These are phyloP conservation scores for Parachaetomium inaequale DNA, from an alignment of 495 filamentous ascomycete genomes.

Conservation along the genomic window DNA sequence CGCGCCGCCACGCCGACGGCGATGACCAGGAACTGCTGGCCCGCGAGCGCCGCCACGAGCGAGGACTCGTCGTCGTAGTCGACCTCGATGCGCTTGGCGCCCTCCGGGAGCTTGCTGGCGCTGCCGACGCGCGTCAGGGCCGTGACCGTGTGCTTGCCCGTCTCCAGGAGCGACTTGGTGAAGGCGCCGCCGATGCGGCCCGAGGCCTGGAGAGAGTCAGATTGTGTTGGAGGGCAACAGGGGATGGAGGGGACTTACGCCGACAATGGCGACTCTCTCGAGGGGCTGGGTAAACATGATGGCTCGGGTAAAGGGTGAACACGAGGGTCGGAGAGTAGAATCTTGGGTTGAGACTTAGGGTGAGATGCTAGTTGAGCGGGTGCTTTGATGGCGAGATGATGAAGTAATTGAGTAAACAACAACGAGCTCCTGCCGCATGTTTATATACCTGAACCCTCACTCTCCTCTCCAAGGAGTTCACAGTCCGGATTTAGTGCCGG, in stretches of 20 bases:
- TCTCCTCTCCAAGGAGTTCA: not conserved
- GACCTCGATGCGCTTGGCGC: conserved; percentile 30
- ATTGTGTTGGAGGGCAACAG: not conserved
- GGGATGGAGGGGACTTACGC: conserved; percentile 32
- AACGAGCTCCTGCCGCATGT: not conserved
- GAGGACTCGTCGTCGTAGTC: conserved; percentile 40
- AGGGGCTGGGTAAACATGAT: conserved; percentile 20
- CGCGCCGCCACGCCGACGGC: conserved; percentile 39
- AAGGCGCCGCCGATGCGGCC: conserved; percentile 57
- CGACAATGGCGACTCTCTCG: conserved; percentile 46
- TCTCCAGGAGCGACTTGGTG: conserved; percentile 45
- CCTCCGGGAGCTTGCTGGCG: conserved; percentile 34
- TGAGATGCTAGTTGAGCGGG: not conserved
- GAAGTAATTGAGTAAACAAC: not conserved
- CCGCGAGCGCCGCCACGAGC: conserved; percentile 42
- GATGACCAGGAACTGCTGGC: conserved; percentile 58
- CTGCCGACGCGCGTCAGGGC: conserved; percentile 51
- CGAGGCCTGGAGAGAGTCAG: conserved; percentile 26
- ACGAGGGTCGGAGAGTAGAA: not conserved
- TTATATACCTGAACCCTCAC: not conserved
- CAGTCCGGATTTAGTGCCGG: not conserved
- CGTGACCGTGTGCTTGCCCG: conserved; percentile 53
- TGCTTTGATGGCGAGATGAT: not conserved
- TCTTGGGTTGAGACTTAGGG: not conserved
- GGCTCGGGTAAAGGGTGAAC: not conserved